These are phyloP conservation scores for Rhizopogon salebrosus DNA, from an alignment of 768 basidiomycete species.

Conservation along the genomic window DNA sequence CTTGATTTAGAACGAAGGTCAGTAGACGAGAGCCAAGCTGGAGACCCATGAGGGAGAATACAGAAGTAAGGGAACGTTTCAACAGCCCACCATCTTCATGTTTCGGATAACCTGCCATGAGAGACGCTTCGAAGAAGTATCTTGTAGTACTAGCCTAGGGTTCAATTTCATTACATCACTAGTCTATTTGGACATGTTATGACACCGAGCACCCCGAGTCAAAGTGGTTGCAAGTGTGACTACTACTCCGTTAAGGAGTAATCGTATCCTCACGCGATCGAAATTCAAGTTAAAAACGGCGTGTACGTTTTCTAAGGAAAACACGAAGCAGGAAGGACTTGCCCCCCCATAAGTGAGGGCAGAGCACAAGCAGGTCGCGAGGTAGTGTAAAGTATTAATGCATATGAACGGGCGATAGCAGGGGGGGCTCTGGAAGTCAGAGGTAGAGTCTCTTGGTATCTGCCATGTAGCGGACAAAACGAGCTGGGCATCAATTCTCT, in stretches of 20 bases:
- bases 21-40: constrained; percentile 81
- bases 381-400: background rate
- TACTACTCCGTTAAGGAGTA: background rate
- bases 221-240: background rate
- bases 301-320: no score
- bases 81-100: constrained; percentile 14
- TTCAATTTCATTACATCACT: background rate
- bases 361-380: background rate
- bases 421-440: no score
- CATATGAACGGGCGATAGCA: background rate
- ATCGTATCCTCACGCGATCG: background rate
- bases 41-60: constrained; percentile 71
- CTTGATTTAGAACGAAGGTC: constrained; percentile 89
- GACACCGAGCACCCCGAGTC: background rate
- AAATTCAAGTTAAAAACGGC: background rate
- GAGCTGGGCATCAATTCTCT: background rate
- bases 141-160: background rate
- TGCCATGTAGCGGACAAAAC: background rate
- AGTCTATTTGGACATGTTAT: constrained; percentile 1
- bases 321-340: background rate
- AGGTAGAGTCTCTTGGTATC: no score
- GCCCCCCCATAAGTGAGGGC: background rate
- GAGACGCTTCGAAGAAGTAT: background rate
- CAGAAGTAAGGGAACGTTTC: constrained; percentile 33
- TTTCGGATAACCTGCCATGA: background rate